These are phyloP conservation scores for Fusarium sp. DNA, from an alignment of 2,329 filamentous ascomycete genomes.

Conservation along the genomic window DNA sequence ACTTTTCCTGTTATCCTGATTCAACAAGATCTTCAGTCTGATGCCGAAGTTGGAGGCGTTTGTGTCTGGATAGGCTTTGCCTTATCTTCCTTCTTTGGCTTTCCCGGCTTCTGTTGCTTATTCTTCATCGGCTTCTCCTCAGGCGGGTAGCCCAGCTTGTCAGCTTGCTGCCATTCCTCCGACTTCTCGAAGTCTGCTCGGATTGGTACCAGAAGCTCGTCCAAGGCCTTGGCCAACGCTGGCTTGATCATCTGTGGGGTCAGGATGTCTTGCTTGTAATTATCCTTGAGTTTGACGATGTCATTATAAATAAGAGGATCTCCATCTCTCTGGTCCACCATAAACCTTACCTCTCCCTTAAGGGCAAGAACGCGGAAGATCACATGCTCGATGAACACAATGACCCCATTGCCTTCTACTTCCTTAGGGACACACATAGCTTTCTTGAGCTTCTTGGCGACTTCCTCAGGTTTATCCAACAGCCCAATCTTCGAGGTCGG, in stretches of 20 bases:
- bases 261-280: not conserved
- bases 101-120: not conserved
- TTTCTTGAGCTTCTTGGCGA: conserved; percentile 1
- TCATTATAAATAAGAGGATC: not conserved
- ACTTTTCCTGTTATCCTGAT: too few relatives aligned
- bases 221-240: not conserved
- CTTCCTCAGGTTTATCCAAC: rapidly evolving
- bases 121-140: rapidly evolving
- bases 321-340: not conserved
- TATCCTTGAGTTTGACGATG: not conserved
- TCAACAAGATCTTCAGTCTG: too few relatives aligned
- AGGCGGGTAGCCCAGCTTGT: not conserved
- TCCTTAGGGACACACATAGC: rapidly evolving
- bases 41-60: too few relatives aligned
- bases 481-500: not conserved
- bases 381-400: not conserved
- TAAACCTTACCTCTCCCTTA: not conserved
- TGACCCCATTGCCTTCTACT: not conserved
- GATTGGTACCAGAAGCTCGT: not conserved
- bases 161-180: not conserved
- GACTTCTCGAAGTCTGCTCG: not conserved
- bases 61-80: too few relatives aligned
- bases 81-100: not conserved
- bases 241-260: conserved; percentile 2
- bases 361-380: not conserved